Percentiles rank a stretch among this genome's conserved stretches.
Evolutionary conservation across 2,329 filamentous ascomycete species (phyloP).

Genomic region (Tolypocladium inflatum): DNA sequence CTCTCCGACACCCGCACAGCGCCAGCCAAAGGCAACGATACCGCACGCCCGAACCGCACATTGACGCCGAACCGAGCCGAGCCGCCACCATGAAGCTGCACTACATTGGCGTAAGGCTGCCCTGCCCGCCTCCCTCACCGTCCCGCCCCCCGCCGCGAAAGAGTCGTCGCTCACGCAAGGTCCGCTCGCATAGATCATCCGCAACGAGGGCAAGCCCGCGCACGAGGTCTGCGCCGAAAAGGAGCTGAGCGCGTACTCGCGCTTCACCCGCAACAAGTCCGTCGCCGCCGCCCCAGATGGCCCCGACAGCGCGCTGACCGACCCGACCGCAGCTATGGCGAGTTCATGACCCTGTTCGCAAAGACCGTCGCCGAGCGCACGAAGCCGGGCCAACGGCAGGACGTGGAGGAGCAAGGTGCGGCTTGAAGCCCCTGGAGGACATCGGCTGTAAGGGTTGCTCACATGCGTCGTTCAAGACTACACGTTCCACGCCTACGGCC

Average conservation of each 20-base stretch:
- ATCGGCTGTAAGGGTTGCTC: conserved; percentile 2
- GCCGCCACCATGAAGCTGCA: conserved; percentile 24
- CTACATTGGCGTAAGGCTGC: conserved; percentile 68
- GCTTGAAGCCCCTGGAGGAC: neutral
- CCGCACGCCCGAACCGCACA: neutral
- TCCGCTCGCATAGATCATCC: conserved; percentile 53
- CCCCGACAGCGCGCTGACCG: conserved; percentile 7
- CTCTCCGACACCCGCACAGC: neutral
- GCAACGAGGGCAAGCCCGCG: conserved; percentile 67
- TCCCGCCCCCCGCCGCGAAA: conserved; percentile 11
- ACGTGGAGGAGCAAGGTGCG: conserved; percentile 70
- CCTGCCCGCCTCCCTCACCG: conserved; percentile 11
- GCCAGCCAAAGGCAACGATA: neutral
- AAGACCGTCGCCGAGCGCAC: conserved; percentile 85
- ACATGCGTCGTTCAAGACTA: conserved; percentile 35
- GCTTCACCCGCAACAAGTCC: conserved; percentile 67
- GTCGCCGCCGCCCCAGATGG: conserved; percentile 11
- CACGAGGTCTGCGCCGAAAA: conserved; percentile 69
- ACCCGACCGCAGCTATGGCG: conserved; percentile 30
- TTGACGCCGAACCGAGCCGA: neutral
- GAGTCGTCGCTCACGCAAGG: conserved; percentile 2
- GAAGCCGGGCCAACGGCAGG: conserved; percentile 69
- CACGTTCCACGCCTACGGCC: conserved; percentile 70
- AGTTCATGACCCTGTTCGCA: conserved; percentile 76
- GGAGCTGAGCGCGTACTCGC: conserved; percentile 68